These are phyloP conservation scores for Panicum hallii DNA, from an alignment of 202 grass and related monocot species.

Conservation along the genomic window DNA sequence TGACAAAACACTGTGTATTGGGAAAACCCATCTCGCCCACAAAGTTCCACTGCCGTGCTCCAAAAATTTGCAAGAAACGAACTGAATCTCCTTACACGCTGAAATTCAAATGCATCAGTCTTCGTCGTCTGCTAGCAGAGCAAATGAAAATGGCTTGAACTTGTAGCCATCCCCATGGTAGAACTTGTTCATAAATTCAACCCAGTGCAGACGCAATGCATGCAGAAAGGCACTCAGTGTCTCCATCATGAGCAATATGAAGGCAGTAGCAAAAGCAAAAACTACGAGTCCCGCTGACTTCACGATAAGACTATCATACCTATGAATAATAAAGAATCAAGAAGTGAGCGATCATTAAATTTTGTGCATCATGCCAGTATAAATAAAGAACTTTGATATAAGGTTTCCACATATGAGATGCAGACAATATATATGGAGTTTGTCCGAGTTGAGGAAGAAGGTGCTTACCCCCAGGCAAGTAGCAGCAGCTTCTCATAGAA, in stretches of 20 bases:
- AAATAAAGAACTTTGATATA: not conserved
- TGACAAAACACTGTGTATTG: constrained; percentile 54
- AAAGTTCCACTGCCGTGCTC: constrained; percentile 45
- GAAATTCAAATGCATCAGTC: constrained; percentile 57
- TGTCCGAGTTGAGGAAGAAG: constrained; percentile 3
- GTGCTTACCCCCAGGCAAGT: constrained; percentile 87
- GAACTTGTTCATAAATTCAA: constrained; percentile 99
- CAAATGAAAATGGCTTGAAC: constrained; percentile 96
- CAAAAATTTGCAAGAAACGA: constrained; percentile 58
- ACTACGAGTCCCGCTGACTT: constrained; percentile 68
- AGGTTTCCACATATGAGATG: not conserved
- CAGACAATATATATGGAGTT: not conserved
- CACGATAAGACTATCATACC: constrained; percentile 86
- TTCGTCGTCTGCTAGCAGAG: constrained; percentile 75
- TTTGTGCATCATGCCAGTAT: not conserved
- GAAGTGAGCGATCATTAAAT: constrained; percentile 22
- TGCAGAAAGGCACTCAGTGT: constrained; percentile 96
- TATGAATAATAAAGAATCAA: constrained; percentile 55
- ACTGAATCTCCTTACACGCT: constrained; percentile 42
- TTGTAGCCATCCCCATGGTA: constrained; percentile 99
- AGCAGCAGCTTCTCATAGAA: constrained; percentile 97
- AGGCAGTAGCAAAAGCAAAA: constrained; percentile 97
- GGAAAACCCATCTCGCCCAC: constrained; percentile 48
- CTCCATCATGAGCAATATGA: constrained; percentile 99
- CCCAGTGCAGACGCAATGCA: constrained; percentile 97